Base-by-base conservation (phyloP, 768 basidiomycete species). In the Coprinopsis cinerea region DNA sequence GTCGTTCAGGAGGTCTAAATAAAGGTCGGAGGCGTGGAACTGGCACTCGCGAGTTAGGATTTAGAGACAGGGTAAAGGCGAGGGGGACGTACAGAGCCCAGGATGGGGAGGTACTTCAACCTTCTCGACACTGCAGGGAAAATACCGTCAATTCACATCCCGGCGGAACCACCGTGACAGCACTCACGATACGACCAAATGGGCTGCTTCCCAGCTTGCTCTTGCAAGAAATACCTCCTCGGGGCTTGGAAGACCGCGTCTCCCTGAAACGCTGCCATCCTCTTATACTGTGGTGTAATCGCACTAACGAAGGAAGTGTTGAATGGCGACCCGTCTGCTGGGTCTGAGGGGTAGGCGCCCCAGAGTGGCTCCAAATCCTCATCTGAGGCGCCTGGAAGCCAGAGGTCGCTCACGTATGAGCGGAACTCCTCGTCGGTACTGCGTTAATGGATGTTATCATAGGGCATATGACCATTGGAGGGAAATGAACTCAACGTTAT, bases 241-340 rank as follows among this genome's bases (percentile, higher is more conserved):
- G 79, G 77, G 0, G 67, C 76, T 32, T 79, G 78, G 59, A 80
- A 80, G 1, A 70, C 65, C 6, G 56, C 55, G 53, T 82, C 79
- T 0, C 78, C 79, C 42, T 69, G 69, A 52, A 81, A 64, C 0
- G 78, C 69, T 0, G 78, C 72, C 5, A 78, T 53, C 5, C 77
- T 65, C 57, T 81, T 82, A 59, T 67, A 80, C 49, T 81, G 69
- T 0, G 73, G 67, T 0, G 69, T 68, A 2, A 74, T 59, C 0
- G 63, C 65, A 42, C 77, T 74, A n/a, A 65, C 47, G 26, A 59
- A 28, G 0, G 71, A 69, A 0, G 78, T 80, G 48, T 71, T 67
- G 55, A 72, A 82, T 0, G 79, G 79, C 3, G 77, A 79, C 2
- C 79, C 79, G 23, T 66, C 57, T 1, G 61, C 53, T 1, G 67